Evolutionary conservation across 1,139 yeast genomes (phyloP).

Genomic region (Lodderomyces oxycetoniae): DNA sequence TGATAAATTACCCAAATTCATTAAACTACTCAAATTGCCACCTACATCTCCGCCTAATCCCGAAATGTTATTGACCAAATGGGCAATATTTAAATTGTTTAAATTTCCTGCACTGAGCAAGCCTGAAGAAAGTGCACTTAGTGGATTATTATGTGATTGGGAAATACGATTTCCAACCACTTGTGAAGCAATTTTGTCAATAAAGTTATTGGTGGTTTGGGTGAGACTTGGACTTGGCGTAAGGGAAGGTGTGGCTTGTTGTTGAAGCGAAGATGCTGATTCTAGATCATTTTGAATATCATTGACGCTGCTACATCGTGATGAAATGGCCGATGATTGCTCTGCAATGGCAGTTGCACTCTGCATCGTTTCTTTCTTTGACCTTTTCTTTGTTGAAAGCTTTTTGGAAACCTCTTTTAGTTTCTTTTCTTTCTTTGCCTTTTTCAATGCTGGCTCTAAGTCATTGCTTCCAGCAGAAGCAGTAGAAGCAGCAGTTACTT

Average conservation of each 20-base stretch:
- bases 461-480: conserved; percentile 2
- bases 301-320: conserved; percentile 2
- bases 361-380: neutral
- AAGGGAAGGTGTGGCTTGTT: conserved; percentile 21
- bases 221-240: conserved; percentile 16
- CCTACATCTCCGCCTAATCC: conserved; percentile 21
- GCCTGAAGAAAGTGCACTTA: conserved; percentile 13
- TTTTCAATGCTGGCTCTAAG: conserved; percentile 6
- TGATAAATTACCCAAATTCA: conserved; percentile 37
- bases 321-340: neutral
- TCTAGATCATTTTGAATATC: neutral
- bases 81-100: conserved; percentile 42
- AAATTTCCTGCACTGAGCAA: conserved; percentile 42
- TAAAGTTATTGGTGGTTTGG: neutral
- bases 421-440: conserved; percentile 2
- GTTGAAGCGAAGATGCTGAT: conserved; percentile 9
- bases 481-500: conserved; percentile 2
- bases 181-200: neutral
- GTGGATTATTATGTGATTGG: conserved; percentile 12
- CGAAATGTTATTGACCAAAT: conserved; percentile 40
- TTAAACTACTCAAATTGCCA: conserved; percentile 23
- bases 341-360: neutral
- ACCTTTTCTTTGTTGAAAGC: conserved; percentile 2
- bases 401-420: conserved; percentile 2
- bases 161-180: neutral